Evolutionary conservation across 768 basidiomycete genomes (phyloP).

Genomic region (Lentinula raphanica): DNA sequence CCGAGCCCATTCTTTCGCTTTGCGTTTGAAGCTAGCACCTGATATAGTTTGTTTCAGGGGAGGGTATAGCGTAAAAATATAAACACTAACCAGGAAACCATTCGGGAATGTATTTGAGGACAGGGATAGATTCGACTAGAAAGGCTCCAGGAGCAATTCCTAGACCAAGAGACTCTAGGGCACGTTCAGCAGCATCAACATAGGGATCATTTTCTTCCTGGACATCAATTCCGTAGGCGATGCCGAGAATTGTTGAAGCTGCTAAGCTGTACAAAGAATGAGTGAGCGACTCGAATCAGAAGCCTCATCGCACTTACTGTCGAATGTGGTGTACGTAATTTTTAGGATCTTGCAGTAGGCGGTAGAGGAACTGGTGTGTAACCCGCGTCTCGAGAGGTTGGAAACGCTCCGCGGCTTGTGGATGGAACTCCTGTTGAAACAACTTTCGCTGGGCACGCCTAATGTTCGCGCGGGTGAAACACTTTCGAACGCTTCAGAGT

Average conservation of each 20-base stretch:
- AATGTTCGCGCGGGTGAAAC: not conserved
- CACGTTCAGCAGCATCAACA: constrained; percentile 13
- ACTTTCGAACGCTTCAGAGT: not conserved
- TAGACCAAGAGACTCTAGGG: constrained; percentile 11
- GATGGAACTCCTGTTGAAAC: constrained; percentile 20
- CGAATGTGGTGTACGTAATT: constrained; percentile 12
- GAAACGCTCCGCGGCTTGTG: constrained; percentile 12
- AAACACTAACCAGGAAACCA: constrained; percentile 20
- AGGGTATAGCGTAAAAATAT: not conserved
- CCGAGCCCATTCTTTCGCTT: constrained; percentile 17
- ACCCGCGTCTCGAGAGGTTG: constrained; percentile 17
- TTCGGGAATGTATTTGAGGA: constrained; percentile 20
- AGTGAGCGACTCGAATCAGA: not conserved
- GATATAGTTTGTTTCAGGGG: constrained; percentile 14
- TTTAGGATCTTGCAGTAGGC: constrained; percentile 16
- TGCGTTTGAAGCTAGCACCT: constrained; percentile 27
- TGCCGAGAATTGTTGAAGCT: constrained; percentile 16
- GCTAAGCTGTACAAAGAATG: constrained; percentile 16
- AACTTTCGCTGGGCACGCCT: constrained; percentile 22
- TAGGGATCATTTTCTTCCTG: constrained; percentile 19
- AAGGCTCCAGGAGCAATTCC: constrained; percentile 14
- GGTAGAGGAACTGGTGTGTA: constrained; percentile 18
- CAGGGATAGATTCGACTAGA: constrained; percentile 18
- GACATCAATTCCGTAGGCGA: constrained; percentile 24
- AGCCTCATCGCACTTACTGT: constrained; percentile 9